Percentiles rank a stretch among this genome's conserved stretches.
Evolutionary conservation across 768 basidiomycete species (phyloP).

Genomic region (Pleurotus pulmonarius): DNA sequence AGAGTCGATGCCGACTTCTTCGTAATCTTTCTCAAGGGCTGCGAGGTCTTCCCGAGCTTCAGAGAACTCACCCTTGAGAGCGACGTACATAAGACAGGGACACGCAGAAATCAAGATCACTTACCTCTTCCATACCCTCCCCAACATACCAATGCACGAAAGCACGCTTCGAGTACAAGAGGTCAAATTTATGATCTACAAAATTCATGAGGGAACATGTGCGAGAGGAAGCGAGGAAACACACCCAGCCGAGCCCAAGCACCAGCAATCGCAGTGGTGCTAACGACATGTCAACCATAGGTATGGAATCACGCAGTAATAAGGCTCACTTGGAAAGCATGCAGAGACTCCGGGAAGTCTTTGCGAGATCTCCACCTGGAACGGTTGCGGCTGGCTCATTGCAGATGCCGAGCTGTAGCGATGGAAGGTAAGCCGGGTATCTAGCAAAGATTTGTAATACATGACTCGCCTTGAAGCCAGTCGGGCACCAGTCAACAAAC

Average conservation of each 20-base stretch:
- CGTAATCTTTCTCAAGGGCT: slow-evolving; percentile 98
- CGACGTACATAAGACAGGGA: neutral
- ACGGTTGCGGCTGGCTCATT: slow-evolving; percentile 92
- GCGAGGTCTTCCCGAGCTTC: slow-evolving; percentile 99
- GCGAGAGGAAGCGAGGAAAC: slow-evolving; percentile 12
- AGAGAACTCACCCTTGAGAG: slow-evolving; percentile 83
- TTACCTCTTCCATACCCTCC: slow-evolving; percentile 96
- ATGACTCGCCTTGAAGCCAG: slow-evolving; percentile 80
- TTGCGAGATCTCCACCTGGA: slow-evolving; percentile 93
- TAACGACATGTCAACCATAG: slow-evolving; percentile 20
- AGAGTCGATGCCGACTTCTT: slow-evolving; percentile 67
- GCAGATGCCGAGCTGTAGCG: slow-evolving; percentile 84
- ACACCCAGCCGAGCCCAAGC: slow-evolving; percentile 87
- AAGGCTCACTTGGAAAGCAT: slow-evolving; percentile 83
- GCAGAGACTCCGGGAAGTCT: slow-evolving; percentile 90
- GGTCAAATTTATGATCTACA: slow-evolving; percentile 94
- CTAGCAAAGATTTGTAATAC: too few relatives aligned
- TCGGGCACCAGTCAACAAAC: slow-evolving; percentile 98
- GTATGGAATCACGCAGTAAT: neutral
- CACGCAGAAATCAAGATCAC: slow-evolving; percentile 1
- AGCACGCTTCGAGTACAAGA: slow-evolving; percentile 95
- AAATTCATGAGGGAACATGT: slow-evolving; percentile 8
- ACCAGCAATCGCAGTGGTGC: slow-evolving; percentile 89
- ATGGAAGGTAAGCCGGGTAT: slow-evolving; percentile 11
- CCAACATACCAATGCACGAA: slow-evolving; percentile 96